Evolutionary conservation across 352 stramenopile genomes (phyloP).

Genomic region (Thraustochytrium sp.): DNA sequence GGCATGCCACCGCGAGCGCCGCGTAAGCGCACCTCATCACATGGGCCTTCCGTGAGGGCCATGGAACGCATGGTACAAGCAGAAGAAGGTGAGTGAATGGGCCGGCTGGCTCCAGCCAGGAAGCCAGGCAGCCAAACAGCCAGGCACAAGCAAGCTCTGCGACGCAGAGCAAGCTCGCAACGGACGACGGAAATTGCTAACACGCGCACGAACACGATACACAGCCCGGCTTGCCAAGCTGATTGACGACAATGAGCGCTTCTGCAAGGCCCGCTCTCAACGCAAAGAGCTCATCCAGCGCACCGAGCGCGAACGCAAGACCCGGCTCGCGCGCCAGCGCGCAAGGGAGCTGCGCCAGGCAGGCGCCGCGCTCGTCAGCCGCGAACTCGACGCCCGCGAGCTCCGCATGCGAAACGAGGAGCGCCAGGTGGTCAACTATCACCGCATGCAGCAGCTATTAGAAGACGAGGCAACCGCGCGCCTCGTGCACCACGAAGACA

Average conservation of each 20-base stretch:
- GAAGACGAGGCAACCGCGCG: neutral
- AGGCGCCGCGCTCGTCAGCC: neutral
- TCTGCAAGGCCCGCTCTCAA: neutral
- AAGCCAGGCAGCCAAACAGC: neutral
- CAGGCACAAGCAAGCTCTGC: neutral
- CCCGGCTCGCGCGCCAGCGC: neutral
- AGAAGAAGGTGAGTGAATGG: slow-evolving; percentile 19
- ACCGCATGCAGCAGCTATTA: neutral
- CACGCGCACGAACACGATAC: neutral
- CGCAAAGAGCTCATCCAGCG: neutral
- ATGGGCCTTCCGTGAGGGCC: neutral
- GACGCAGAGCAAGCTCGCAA: neutral
- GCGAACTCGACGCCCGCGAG: neutral
- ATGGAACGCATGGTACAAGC: slow-evolving; percentile 26
- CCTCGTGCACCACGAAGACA: slow-evolving; percentile 16
- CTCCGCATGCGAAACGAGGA: neutral
- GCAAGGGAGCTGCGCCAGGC: neutral
- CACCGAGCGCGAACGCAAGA: neutral
- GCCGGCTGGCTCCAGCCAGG: neutral
- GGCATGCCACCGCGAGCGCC: neutral
- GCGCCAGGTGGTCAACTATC: neutral
- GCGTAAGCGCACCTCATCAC: neutral
- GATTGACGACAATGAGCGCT: neutral
- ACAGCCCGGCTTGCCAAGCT: neutral
- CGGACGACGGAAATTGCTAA: neutral